Percentiles rank a stretch among this genome's conserved stretches.
phyloP scores from a whole-genome alignment of 306 rosid genomes.

The Castanopsis chinensis region DNA sequence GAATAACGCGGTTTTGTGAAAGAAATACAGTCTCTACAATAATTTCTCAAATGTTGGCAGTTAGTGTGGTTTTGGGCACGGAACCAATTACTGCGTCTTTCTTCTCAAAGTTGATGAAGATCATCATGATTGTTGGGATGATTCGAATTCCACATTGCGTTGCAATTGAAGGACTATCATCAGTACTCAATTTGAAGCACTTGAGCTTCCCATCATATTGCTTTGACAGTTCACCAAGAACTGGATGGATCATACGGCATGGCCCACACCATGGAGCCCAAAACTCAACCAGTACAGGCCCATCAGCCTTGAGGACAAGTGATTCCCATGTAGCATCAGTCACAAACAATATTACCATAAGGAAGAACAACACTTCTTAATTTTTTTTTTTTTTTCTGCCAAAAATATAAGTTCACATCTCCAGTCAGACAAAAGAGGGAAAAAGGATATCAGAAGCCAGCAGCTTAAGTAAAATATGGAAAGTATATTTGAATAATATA shows the following conservation, averaged over 20 bases:
- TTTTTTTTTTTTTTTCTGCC: too few relatives aligned
- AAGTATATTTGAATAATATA: not conserved
- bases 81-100: not conserved
- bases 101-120: constrained; percentile 10
- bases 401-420: constrained; percentile 10
- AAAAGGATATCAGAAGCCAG: not conserved
- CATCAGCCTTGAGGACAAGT: constrained; percentile 5
- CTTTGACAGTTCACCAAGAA: not conserved
- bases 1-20: not conserved
- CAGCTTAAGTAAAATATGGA: constrained; percentile 5
- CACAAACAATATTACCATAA: constrained; percentile 60
- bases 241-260: constrained; percentile 14
- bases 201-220: constrained; percentile 10
- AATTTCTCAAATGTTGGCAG: constrained; percentile 7
- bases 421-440: not conserved
- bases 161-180: constrained; percentile 8
- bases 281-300: constrained; percentile 15
- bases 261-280: constrained; percentile 24
- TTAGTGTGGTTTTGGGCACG: constrained; percentile 5
- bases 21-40: not conserved
- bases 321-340: constrained; percentile 14
- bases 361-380: constrained; percentile 80
- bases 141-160: constrained; percentile 6
- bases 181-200: constrained; percentile 14
- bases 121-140: constrained; percentile 8